phyloP scores from a whole-genome alignment of 805 yeast genomes.

The Clavispora phyllophila region DNA sequence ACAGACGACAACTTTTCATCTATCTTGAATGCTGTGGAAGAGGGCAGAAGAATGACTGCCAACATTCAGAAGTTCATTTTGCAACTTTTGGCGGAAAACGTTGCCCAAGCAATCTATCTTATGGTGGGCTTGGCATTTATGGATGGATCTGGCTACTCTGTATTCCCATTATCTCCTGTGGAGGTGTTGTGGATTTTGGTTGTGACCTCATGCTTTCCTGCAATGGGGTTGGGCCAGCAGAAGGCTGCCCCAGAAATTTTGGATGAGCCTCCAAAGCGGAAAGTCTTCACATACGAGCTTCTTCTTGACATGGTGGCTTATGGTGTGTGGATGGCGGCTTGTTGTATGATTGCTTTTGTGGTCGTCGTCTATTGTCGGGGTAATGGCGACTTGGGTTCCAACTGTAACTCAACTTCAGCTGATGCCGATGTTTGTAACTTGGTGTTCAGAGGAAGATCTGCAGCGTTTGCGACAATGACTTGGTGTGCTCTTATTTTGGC shows the following conservation, averaged over 20 bases:
- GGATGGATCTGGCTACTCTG: conserved; percentile 60
- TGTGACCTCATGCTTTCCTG: conserved; percentile 19
- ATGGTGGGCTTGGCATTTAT: conserved; percentile 71
- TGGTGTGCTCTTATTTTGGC: conserved; percentile 39
- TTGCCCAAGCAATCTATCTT: conserved; percentile 57
- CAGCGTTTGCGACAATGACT: conserved; percentile 35
- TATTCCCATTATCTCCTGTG: conserved; percentile 63
- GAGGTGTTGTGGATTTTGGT: conserved; percentile 20
- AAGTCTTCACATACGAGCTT: conserved; percentile 38
- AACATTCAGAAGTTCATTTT: conserved; percentile 18
- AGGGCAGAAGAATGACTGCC: conserved; percentile 20
- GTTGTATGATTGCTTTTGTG: conserved; percentile 34
- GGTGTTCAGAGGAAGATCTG: conserved; percentile 36
- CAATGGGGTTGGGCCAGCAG: conserved; percentile 29
- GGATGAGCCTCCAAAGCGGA: conserved; percentile 32
- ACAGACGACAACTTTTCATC: conserved; percentile 25
- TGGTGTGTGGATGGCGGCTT: conserved; percentile 39
- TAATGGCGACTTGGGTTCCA: conserved; percentile 33
- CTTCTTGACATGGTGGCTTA: conserved; percentile 37
- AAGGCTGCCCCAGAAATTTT: conserved; percentile 35
- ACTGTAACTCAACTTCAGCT: conserved; percentile 27
- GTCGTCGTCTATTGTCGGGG: conserved; percentile 35
- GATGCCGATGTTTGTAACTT: conserved; percentile 21
- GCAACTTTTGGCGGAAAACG: conserved; percentile 19
- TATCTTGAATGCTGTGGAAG: conserved; percentile 24